phyloP scores from a whole-genome alignment of 495 filamentous ascomycete species.

The Parachaetomium inaequale region DNA sequence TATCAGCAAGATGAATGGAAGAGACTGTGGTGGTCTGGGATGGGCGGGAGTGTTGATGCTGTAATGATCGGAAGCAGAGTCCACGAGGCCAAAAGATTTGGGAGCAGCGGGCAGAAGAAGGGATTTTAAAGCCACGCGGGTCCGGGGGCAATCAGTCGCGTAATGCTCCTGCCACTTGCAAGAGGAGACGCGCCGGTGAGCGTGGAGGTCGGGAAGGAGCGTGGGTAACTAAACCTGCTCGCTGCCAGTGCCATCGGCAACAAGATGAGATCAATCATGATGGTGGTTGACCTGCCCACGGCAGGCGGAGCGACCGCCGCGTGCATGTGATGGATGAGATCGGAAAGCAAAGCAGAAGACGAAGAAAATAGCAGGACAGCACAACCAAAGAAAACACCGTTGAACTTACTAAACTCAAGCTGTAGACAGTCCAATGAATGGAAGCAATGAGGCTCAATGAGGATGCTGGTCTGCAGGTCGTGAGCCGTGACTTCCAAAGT shows the following conservation, averaged over 20 bases:
- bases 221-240: background rate
- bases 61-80: constrained; percentile 50
- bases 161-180: background rate
- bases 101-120: constrained; percentile 16
- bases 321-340: background rate
- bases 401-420: background rate
- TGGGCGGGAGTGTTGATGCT: constrained; percentile 47
- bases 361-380: background rate
- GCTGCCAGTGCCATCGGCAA: too few species aligned
- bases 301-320: background rate
- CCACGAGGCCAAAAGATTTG: constrained; percentile 40
- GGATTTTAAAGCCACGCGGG: background rate
- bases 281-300: background rate
- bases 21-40: constrained; percentile 42
- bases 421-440: background rate
- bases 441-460: background rate
- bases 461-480: background rate
- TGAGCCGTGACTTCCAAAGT: background rate
- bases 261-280: background rate
- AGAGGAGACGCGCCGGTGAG: background rate
- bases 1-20: constrained; percentile 54
- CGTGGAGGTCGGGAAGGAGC: background rate
- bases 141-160: background rate
- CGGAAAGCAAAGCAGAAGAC: background rate
- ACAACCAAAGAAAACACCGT: background rate